phyloP scores from a whole-genome alignment of 768 basidiomycete genomes.

The Boletus coccyginus region DNA sequence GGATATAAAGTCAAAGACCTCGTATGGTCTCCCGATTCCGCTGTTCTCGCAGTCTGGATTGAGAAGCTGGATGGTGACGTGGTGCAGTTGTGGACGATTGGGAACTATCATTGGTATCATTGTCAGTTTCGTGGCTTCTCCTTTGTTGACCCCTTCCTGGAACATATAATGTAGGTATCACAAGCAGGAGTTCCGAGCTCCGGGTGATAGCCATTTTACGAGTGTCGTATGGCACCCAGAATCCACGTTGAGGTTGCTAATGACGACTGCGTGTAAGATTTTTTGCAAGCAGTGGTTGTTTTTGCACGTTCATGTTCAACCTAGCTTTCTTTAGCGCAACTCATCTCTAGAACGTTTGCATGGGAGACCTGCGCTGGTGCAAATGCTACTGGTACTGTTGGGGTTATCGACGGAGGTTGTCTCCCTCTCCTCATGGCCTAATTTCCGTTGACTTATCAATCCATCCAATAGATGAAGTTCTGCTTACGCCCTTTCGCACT shows the following conservation, averaged over 20 bases:
- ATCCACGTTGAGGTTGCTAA: constrained; percentile 55
- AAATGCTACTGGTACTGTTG: constrained; percentile 78
- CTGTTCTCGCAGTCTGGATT: constrained; percentile 82
- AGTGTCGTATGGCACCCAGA: constrained; percentile 89
- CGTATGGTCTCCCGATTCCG: constrained; percentile 87
- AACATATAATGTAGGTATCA: constrained; percentile 62
- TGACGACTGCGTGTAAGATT: constrained; percentile 64
- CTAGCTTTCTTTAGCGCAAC: constrained; percentile 36
- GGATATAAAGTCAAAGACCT: constrained; percentile 75
- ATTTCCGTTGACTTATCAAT: not conserved
- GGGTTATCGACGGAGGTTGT: constrained; percentile 86
- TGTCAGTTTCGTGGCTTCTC: not conserved
- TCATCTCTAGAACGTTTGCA: constrained; percentile 60
- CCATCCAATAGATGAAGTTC: constrained; percentile 53
- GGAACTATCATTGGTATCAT: constrained; percentile 89
- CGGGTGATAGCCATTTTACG: constrained; percentile 57
- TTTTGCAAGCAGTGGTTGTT: not conserved
- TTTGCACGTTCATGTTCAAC: constrained; percentile 3
- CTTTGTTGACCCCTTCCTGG: constrained; percentile 4
- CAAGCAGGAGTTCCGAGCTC: constrained; percentile 79
- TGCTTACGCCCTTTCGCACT: constrained; percentile 89
- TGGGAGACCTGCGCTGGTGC: constrained; percentile 85
- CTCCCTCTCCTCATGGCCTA: constrained; percentile 4
- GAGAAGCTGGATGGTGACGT: constrained; percentile 62
- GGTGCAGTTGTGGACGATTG: constrained; percentile 94